Evolutionary conservation across 495 filamentous ascomycete species (phyloP).

Genomic region (Talaromyces proteolyticus): DNA sequence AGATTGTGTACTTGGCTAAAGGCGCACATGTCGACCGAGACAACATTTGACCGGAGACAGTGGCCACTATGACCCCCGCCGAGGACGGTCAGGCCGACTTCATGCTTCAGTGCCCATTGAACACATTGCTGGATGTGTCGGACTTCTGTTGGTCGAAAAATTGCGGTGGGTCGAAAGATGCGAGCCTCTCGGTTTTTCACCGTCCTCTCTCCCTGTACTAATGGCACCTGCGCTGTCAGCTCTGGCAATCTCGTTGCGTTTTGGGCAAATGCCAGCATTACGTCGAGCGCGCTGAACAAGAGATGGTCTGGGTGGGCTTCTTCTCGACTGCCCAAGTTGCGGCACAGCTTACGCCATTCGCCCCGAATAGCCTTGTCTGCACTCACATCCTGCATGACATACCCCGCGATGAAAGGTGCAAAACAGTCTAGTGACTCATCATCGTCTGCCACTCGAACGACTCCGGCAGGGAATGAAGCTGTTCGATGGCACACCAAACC

Average conservation of each 20-base stretch:
- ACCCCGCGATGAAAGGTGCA: slow-evolving; percentile 48
- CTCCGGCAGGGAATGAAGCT: slow-evolving; percentile 45
- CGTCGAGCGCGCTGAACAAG: slow-evolving; percentile 43
- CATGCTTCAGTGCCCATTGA: slow-evolving; percentile 51
- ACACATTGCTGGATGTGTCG: slow-evolving; percentile 51
- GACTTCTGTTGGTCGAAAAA: slow-evolving; percentile 43
- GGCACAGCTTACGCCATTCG: slow-evolving; percentile 49
- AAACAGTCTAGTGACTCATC: slow-evolving; percentile 48
- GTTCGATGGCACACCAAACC: slow-evolving; percentile 48
- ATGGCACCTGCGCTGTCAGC: slow-evolving; percentile 42
- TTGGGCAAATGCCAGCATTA: slow-evolving; percentile 49
- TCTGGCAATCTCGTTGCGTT: slow-evolving; percentile 42
- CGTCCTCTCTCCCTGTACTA: slow-evolving; percentile 18
- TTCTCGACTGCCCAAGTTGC: slow-evolving; percentile 39
- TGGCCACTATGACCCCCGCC: slow-evolving; percentile 58
- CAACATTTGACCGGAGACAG: slow-evolving; percentile 47
- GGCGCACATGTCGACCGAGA: slow-evolving; percentile 52
- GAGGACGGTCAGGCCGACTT: slow-evolving; percentile 43
- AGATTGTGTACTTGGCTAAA: slow-evolving; percentile 49
- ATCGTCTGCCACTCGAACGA: slow-evolving; percentile 37
- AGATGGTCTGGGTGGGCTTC: slow-evolving; percentile 34
- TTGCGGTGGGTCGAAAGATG: slow-evolving; percentile 34
- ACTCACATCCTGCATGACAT: slow-evolving; percentile 27
- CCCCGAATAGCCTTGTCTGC: slow-evolving; percentile 26
- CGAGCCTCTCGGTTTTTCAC: slow-evolving; percentile 51